Evolutionary conservation across 495 filamentous ascomycete genomes (phyloP).

Genomic region (Aspergillus conjunctus): DNA sequence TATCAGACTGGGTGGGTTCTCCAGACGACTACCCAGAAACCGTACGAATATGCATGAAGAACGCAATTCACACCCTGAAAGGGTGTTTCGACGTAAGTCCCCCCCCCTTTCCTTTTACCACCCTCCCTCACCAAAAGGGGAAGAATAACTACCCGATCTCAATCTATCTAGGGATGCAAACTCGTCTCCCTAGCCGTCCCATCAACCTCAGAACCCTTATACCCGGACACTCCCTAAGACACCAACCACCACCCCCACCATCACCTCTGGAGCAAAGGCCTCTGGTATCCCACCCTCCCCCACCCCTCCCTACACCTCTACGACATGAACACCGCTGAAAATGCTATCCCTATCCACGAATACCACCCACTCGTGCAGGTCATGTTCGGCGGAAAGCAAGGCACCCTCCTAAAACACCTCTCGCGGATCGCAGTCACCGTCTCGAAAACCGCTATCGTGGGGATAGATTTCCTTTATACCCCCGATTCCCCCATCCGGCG

Average conservation of each 20-base stretch:
- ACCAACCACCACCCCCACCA: background rate
- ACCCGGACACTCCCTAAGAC: constrained; percentile 1
- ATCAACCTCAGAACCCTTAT: constrained; percentile 10
- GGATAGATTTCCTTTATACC: constrained; percentile 18
- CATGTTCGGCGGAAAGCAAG: constrained; percentile 13
- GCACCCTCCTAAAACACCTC: constrained; percentile 13
- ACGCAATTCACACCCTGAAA: constrained; percentile 15
- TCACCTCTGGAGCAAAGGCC: constrained; percentile 11
- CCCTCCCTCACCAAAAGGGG: background rate
- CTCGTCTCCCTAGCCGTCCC: constrained; percentile 15
- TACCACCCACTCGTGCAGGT: constrained; percentile 17
- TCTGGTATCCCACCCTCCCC: constrained; percentile 16
- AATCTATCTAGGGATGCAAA: constrained; percentile 18
- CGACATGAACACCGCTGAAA: constrained; percentile 2
- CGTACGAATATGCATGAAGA: constrained; percentile 16
- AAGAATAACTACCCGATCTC: too few relatives aligned
- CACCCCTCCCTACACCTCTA: constrained; percentile 4
- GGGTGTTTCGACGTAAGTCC: constrained; percentile 10
- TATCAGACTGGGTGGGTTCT: constrained; percentile 13
- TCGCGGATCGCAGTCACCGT: constrained; percentile 15
- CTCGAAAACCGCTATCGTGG: constrained; percentile 14
- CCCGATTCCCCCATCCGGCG: background rate
- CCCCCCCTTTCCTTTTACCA: too few relatives aligned
- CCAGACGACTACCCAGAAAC: constrained; percentile 13
- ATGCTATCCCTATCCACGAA: background rate